Conservation (phyloP, 306 rosid species). For the Oxytropis ochrocephala region DNA sequence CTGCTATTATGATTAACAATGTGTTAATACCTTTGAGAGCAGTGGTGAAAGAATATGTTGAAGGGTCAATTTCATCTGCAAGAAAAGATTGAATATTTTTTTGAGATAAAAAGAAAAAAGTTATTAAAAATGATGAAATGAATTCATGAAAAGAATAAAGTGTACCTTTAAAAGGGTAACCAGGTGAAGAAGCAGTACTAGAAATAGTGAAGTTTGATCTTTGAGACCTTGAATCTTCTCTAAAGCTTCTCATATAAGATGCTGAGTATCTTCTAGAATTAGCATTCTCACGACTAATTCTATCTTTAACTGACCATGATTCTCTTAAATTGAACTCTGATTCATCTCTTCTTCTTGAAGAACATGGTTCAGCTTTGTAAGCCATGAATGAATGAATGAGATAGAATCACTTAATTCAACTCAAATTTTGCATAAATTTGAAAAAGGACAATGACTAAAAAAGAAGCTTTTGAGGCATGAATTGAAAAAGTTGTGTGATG, state of each 20-base stretch:
- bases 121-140: neutral
- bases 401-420: neutral
- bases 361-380: constrained; percentile 41
- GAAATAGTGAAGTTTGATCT: constrained; percentile 77
- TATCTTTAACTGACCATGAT: constrained; percentile 51
- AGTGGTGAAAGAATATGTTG: constrained; percentile 86
- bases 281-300: constrained; percentile 43
- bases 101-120: neutral
- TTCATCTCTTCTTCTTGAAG: constrained; percentile 51
- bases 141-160: neutral
- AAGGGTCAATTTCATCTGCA: constrained; percentile 93
- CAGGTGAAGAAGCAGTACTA: constrained; percentile 94
- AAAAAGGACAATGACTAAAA: constrained; percentile 16
- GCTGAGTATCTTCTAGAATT: constrained; percentile 75
- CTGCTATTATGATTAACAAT: neutral
- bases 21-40: constrained; percentile 67
- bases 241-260: constrained; percentile 77
- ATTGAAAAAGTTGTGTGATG: constrained; percentile 16
- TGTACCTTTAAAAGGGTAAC: constrained; percentile 67
- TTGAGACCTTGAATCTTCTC: constrained; percentile 84
- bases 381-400: constrained; percentile 18
- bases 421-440: constrained; percentile 21
- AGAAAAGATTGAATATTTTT: neutral
- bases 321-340: constrained; percentile 70
- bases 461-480: constrained; percentile 1